These are phyloP conservation scores for Taphrina confusa DNA, from an alignment of 1,139 yeast genomes.

Conservation along the genomic window DNA sequence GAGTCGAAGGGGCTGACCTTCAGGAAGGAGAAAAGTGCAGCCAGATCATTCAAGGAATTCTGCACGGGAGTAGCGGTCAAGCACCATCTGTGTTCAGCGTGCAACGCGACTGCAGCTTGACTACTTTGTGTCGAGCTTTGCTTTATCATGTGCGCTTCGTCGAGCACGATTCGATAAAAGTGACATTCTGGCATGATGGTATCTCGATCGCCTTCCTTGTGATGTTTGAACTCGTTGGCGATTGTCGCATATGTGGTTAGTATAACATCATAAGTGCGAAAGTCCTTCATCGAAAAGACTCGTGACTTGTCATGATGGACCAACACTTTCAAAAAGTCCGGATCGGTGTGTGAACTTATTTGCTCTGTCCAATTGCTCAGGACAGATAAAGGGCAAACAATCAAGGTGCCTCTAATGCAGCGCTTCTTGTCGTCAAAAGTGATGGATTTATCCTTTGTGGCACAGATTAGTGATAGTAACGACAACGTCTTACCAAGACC, in stretches of 20 bases:
- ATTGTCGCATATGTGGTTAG: constrained; percentile 74
- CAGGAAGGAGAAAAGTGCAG: constrained; percentile 72
- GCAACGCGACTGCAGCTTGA: constrained; percentile 67
- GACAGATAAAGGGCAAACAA: constrained; percentile 86
- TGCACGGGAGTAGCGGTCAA: constrained; percentile 96
- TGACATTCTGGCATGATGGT: constrained; percentile 57
- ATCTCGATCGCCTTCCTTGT: constrained; percentile 35
- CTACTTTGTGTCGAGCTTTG: constrained; percentile 79
- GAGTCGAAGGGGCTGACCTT: constrained; percentile 56
- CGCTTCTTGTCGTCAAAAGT: constrained; percentile 43
- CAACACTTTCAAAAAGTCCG: constrained; percentile 54
- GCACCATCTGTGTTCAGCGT: constrained; percentile 66
- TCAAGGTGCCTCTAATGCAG: constrained; percentile 67
- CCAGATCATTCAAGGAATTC: constrained; percentile 76
- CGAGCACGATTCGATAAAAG: constrained; percentile 62
- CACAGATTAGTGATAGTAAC: constrained; percentile 72
- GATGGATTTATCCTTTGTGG: constrained; percentile 53
- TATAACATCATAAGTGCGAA: constrained; percentile 66
- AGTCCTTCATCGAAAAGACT: constrained; percentile 43
- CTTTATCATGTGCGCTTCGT: constrained; percentile 90
- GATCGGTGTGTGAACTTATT: constrained; percentile 59
- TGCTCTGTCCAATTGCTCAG: constrained; percentile 83
- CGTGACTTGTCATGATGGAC: constrained; percentile 61
- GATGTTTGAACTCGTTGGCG: constrained; percentile 28
- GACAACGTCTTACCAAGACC: constrained; percentile 97